Evolutionary conservation across 805 yeast species (phyloP), one percentile per base, ranked within the genome.

Genomic region (Scheffersomyces spartinae): DNA sequence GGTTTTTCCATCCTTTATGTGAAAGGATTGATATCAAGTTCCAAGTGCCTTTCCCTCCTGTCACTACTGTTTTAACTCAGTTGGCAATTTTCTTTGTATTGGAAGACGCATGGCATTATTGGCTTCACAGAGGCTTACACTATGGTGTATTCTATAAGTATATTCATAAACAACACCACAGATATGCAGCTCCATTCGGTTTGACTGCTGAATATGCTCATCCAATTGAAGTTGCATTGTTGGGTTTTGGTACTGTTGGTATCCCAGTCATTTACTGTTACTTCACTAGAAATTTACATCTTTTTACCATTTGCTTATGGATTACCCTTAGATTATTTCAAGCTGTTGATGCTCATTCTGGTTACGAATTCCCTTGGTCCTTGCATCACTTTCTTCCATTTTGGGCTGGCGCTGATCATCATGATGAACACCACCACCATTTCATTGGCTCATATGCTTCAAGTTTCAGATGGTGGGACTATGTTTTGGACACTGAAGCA

Each of bases 381-480:
- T 66, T 88, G 47, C 91, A 84, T 58, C 84, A 85, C 49, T 74
- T 88, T 56, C 50, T 88, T 33, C 96, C 96, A 25, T 71, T 91
- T 59, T 86, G 97, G 96, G 94, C 96, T 4, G 97, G 97, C 38
- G 95, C 96, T 13, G 95, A 82, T 45, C 97, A 88, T 56, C 97
- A 88, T 52, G 98, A 88, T 55, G 82, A 82, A 56, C 98, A 88
- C 51, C 98, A 88, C 53, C 94, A 82, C 52, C 85, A 79, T 61
- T 88, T 88, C 57, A 80, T 84, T 42, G 97, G 97, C 39, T 85
- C 86, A 56, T 88, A 84, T 52, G 91, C 96, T 15, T 80, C 94
- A 23, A 74, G 86, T 18, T 91, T 88, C 71, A 77, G 96, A 61
- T 82, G 94, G 83, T 85, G 94, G 93, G 98, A 88, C 59, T 80